A percentile compares a stretch with the other conserved stretches of the same genome.
phyloP scores from a whole-genome alignment of 2,329 filamentous ascomycete species.

The Phyllosticta citriasiana region DNA sequence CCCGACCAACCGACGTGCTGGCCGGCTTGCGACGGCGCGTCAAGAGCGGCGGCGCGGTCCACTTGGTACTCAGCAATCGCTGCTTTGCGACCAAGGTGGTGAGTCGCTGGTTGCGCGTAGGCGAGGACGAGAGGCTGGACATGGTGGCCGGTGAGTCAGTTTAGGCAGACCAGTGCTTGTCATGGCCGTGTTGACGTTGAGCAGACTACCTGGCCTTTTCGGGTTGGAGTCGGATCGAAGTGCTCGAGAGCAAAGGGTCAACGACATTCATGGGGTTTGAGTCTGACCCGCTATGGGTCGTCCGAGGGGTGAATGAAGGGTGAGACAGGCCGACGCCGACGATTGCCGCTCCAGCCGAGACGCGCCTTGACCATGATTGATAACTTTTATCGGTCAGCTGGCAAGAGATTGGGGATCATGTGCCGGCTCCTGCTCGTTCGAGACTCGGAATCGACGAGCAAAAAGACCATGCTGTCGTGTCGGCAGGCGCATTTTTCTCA shows the following conservation, averaged over 20 bases:
- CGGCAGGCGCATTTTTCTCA: too few species aligned
- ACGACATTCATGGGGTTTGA: background rate
- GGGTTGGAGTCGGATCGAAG: conserved; percentile 43
- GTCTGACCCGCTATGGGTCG: background rate
- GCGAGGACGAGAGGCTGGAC: conserved; percentile 35
- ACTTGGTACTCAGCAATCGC: conserved; percentile 42
- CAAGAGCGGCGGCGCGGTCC: conserved; percentile 35
- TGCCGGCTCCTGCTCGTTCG: background rate
- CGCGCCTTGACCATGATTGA: background rate
- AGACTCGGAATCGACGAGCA: background rate
- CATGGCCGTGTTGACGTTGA: background rate
- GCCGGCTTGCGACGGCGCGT: conserved; percentile 30
- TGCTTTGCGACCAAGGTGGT: conserved; percentile 46
- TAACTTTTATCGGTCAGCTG: background rate
- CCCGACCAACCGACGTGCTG: conserved; percentile 36
- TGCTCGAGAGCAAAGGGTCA: conserved; percentile 22
- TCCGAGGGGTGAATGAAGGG: background rate
- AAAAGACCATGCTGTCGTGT: too few species aligned
- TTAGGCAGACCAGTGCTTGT: background rate
- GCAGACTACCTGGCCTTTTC: conserved; percentile 40
- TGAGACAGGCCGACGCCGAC: background rate
- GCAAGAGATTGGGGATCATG: background rate
- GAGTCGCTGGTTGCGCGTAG: conserved; percentile 36
- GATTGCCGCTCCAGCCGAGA: background rate
- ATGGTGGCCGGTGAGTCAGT: conserved; percentile 32